Base-by-base conservation (phyloP, 2,329 filamentous ascomycete species). In the Aureobasidium sp. region DNA sequence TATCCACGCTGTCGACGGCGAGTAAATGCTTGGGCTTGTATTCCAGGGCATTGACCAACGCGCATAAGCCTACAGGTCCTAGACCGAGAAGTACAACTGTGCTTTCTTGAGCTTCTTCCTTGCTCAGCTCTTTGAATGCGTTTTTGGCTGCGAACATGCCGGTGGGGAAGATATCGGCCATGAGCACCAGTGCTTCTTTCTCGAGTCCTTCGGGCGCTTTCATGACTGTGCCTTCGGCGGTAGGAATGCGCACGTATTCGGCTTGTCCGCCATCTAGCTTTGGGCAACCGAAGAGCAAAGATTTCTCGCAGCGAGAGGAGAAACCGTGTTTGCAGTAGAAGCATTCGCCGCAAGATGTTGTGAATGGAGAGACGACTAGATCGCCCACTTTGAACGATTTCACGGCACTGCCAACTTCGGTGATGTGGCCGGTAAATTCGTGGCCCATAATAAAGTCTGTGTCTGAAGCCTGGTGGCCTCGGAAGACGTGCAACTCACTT, bases 91-190 rank as follows among this genome's bases (percentile, higher is more conserved):
- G 73, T 1, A 94, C 86, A 0, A 89, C 83, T 0, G 84, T 87
- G 56, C 83, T 80, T 41, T 88, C 79, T 16, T 75, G 69, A 48
- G 84, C 79, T 53, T 83, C 75, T 56, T 81, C 76, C 12, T 64
- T 62, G 12, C 71, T 74, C 34, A 84, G 75, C 63, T 84, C 71
- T 54, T 80, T 79, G 67, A 95, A 85, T 6, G 83, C 90, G 63
- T 89, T 93, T 54, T 79, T 77, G 4, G 87, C 87, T 6, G 88
- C 90, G 61, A 90, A 95, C 71, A 82, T 95, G 6, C 90, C 87
- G 0, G 75, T 78, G 25, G 90, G 90, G 69, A 93, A 95, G 62
- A 95, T 94, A 65, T 95, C 90, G 14, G 88, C 89, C 90, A 95
- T 95, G 22, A 95, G 77, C 6, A 94, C 82, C 44, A 94, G 75